Evolutionary conservation across 163 green algal genomes (phyloP).

Genomic region (Chlorella variabilis): DNA sequence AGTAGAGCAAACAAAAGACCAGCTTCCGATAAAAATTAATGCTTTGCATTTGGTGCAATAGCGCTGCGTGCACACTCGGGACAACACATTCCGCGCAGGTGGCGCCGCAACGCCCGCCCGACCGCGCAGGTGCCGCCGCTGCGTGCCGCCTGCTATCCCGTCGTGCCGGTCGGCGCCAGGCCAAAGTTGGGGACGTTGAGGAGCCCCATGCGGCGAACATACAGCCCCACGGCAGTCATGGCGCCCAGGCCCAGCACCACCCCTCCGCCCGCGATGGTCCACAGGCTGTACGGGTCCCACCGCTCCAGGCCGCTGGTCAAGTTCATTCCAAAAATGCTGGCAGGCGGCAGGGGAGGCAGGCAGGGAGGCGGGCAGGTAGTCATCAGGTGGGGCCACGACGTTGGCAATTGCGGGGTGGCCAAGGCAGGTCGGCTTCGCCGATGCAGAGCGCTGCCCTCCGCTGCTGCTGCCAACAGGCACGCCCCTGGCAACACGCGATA

Average conservation of each 20-base stretch:
- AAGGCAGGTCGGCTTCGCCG: no score
- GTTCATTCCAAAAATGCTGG: conserved; percentile 47
- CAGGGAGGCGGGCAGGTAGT: neutral
- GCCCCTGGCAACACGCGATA: no score
- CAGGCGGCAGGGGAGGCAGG: neutral
- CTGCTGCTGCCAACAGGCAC: no score
- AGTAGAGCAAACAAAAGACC: no score
- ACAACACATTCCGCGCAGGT: no score
- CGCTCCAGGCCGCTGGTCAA: conserved; percentile 34
- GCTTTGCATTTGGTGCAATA: no score
- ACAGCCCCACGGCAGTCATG: neutral
- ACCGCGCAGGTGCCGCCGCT: no score
- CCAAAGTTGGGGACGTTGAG: conserved; percentile 41
- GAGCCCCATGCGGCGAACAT: conserved; percentile 29
- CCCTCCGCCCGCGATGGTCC: conserved; percentile 25
- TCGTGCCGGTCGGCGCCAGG: neutral
- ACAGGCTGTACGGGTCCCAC: conserved; percentile 37
- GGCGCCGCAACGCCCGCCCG: no score
- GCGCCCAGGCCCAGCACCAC: conserved; percentile 12
- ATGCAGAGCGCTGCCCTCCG: no score
- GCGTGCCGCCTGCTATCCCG: neutral
- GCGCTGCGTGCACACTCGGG: no score
- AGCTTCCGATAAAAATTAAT: no score
- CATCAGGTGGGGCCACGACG: neutral
- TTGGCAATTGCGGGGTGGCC: neutral